Percentiles rank a stretch among this genome's conserved stretches.
Evolutionary conservation across 805 yeast species (phyloP).

Genomic region (Metschnikowia vanudenii): DNA sequence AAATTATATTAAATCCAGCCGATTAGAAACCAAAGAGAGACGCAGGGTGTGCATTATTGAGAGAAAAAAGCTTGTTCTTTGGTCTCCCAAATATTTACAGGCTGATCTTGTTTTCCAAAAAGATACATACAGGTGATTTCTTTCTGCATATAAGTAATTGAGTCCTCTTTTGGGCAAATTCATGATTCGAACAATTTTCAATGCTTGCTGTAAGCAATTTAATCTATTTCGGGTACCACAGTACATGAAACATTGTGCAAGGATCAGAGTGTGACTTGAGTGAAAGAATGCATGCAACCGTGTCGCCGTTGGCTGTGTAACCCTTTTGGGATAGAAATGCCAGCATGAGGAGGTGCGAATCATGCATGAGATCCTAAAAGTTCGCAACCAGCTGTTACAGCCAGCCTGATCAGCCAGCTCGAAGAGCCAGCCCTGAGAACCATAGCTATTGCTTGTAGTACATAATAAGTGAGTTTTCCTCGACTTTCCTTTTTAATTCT

Average conservation of each 20-base stretch:
- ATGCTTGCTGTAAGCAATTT: neutral
- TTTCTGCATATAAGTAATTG: neutral
- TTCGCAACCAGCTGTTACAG: neutral
- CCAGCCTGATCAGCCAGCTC: neutral
- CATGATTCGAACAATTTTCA: neutral
- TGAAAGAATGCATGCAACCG: neutral
- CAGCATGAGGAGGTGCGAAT: neutral
- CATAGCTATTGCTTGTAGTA: neutral
- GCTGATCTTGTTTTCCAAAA: neutral
- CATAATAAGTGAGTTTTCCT: neutral
- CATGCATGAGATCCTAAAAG: neutral
- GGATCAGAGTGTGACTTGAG: neutral
- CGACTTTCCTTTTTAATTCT: neutral
- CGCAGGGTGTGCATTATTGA: neutral
- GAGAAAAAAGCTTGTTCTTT: neutral
- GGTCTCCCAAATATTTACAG: neutral
- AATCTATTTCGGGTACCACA: neutral
- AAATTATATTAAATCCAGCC: too few species aligned
- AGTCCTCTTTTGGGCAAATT: neutral
- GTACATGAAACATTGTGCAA: neutral
- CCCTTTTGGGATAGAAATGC: neutral
- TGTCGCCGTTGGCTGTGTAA: neutral
- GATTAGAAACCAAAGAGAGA: too few species aligned
- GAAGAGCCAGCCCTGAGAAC: too few species aligned
- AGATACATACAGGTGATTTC: slow-evolving; percentile 4